Evolutionary conservation across 2,329 filamentous ascomycete genomes (phyloP), one percentile per base, ranked within the genome.

Genomic region (Cytospora piceicola): DNA sequence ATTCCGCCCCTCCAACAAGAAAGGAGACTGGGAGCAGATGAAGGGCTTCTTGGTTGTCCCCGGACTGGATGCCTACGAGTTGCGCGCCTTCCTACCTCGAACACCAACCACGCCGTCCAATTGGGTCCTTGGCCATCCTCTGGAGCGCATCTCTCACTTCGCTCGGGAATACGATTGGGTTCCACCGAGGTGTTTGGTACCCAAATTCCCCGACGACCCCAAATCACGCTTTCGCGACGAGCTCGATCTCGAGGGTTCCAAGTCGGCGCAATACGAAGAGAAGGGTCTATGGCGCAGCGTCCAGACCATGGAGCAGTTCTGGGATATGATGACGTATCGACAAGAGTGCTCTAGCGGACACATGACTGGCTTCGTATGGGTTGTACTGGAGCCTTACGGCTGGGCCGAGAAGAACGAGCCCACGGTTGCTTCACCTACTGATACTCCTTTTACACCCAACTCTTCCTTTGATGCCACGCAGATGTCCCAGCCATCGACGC

Each of bases 311-410:
- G 91, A 94, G n/a, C 89, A 94, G 71, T 99, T 99, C 73, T 99
- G 95, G 95, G 95, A 99, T 68, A 91, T 96, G 85, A 98, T 99
- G 94, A 90, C 94, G 0, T 98, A 92, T 74, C 85, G 95, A 64
- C 95, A 98, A 75, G 95, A 99, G 74, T 99, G 95, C 74, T 97
- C 94, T 0, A 92, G 93, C 39, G 96, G 95, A 0, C 85, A 94
- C 22, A 83, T 97, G 73, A 96, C 97, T 0, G 96, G 96, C 0
- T 99, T 99, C 71, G 83, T 98, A 30, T 99, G 96, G 94, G 80
- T 97, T 30, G 89, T 97, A 0, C 90, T 97, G 70, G 90, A 93
- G 39, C 83, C 87, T 24, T 53, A 61, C 24, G 58, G 51, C 20
- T 68, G 66, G 66, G 42, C 42, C 53, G 29, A 53, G 2, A 27